Evolutionary conservation across 192 early-diverging fungal species (phyloP).

Genomic region (Linnemannia exigua): DNA sequence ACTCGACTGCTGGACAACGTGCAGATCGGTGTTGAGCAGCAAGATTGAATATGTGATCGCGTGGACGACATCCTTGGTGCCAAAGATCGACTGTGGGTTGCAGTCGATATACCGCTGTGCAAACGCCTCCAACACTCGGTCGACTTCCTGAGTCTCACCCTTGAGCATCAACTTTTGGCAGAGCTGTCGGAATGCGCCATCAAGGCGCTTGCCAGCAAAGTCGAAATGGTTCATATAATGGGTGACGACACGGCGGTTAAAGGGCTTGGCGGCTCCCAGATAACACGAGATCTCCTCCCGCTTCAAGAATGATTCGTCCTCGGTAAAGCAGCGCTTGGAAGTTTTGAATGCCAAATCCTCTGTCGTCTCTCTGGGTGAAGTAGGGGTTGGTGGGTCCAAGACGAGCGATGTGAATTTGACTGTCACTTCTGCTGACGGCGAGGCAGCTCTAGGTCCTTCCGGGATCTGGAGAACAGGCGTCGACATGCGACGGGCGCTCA

Average conservation of each 20-base stretch:
- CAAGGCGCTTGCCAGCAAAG: conserved; percentile 75
- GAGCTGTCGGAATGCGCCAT: conserved; percentile 81
- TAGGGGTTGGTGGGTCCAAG: background rate
- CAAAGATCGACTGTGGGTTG: conserved; percentile 74
- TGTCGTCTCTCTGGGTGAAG: background rate
- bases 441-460: background rate
- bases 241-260: conserved; percentile 68
- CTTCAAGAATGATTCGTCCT: conserved; percentile 58
- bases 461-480: background rate
- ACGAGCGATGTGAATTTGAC: background rate
- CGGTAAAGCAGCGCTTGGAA: conserved; percentile 43
- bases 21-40: conserved; percentile 92
- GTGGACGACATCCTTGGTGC: conserved; percentile 81
- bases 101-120: conserved; percentile 85
- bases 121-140: conserved; percentile 87
- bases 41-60: conserved; percentile 87
- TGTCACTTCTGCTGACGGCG: background rate
- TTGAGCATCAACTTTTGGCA: conserved; percentile 83
- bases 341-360: conserved; percentile 8
- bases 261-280: conserved; percentile 64
- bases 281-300: conserved; percentile 62
- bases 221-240: conserved; percentile 85
- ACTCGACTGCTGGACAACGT: conserved; percentile 78
- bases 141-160: conserved; percentile 93
- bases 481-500: background rate